Evolutionary conservation across 2,329 filamentous ascomycete species (phyloP).

Genomic region (Colletotrichum sp.): DNA sequence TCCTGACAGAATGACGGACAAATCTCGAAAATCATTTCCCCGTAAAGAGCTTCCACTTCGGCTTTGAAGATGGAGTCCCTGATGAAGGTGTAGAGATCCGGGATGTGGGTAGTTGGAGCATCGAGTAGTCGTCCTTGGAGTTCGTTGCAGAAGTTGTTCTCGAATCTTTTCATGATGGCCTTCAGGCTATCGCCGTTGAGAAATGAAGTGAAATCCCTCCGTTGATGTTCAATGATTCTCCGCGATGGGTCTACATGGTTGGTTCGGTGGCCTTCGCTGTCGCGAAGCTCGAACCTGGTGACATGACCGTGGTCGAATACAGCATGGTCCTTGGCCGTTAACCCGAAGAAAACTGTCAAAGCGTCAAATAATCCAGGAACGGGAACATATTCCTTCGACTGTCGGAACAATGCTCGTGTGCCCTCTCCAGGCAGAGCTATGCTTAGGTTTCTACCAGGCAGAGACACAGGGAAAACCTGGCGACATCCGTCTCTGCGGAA

Average conservation of each 20-base stretch:
- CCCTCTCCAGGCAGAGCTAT: constrained; percentile 8
- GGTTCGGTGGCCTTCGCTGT: not conserved
- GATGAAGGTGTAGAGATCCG: constrained; percentile 1
- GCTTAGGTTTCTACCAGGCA: not conserved
- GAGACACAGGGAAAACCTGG: not conserved
- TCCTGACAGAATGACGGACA: constrained; percentile 3
- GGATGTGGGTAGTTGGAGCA: not conserved
- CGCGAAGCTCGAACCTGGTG: not conserved
- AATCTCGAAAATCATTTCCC: not conserved
- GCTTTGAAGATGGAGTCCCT: not conserved
- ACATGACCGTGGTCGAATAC: constrained; percentile 11
- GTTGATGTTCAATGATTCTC: constrained; percentile 14
- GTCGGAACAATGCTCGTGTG: not conserved
- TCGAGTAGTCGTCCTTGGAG: not conserved
- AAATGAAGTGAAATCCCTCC: not conserved
- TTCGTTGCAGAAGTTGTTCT: not conserved
- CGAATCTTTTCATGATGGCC: not conserved
- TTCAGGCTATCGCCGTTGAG: not conserved
- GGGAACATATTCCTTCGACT: not conserved
- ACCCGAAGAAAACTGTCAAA: constrained; percentile 4
- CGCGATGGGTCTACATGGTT: not conserved
- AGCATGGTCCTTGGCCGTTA: not conserved
- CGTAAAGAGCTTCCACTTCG: constrained; percentile 8
- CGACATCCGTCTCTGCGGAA: not conserved
- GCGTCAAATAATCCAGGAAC: constrained; percentile 3